These are phyloP conservation scores for Paraphaeosphaeria sporulosa DNA, from an alignment of 2,329 filamentous ascomycete genomes.

Conservation along the genomic window DNA sequence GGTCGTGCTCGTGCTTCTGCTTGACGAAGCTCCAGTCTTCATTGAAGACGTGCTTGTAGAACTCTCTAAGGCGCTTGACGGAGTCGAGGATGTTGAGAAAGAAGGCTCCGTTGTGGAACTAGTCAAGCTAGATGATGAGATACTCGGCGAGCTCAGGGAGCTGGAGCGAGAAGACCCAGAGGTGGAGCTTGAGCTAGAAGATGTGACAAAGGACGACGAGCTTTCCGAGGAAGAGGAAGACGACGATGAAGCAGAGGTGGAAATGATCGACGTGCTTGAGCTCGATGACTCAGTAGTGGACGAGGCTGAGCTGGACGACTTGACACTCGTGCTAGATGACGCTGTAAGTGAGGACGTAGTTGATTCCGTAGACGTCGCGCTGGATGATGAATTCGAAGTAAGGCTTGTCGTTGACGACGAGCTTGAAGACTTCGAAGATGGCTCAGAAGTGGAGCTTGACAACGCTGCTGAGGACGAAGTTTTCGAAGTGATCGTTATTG, in stretches of 20 bases:
- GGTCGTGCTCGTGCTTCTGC: neutral
- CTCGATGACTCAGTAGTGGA: neutral
- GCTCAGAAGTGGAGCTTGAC: no score
- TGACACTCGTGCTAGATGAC: neutral
- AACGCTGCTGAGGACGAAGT: no score
- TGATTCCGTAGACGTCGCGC: neutral
- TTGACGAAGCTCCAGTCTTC: neutral
- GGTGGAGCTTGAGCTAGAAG: neutral
- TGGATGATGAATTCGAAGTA: constrained; percentile 2
- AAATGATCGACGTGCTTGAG: neutral
- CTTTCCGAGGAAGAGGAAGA: neutral
- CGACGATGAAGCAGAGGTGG: neutral
- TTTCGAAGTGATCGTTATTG: neutral
- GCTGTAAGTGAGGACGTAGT: neutral
- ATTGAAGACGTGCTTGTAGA: neutral
- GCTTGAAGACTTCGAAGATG: neutral
- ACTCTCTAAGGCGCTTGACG: neutral
- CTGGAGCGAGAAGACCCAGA: neutral
- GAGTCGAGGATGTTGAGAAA: neutral
- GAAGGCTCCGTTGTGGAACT: neutral
- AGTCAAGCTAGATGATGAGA: neutral
- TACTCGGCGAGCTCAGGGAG: no score
- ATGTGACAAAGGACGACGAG: neutral
- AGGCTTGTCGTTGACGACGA: neutral
- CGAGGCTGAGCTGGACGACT: no score